Evolutionary conservation across 805 yeast genomes (phyloP).

Genomic region (Ogataea paraovalis): DNA sequence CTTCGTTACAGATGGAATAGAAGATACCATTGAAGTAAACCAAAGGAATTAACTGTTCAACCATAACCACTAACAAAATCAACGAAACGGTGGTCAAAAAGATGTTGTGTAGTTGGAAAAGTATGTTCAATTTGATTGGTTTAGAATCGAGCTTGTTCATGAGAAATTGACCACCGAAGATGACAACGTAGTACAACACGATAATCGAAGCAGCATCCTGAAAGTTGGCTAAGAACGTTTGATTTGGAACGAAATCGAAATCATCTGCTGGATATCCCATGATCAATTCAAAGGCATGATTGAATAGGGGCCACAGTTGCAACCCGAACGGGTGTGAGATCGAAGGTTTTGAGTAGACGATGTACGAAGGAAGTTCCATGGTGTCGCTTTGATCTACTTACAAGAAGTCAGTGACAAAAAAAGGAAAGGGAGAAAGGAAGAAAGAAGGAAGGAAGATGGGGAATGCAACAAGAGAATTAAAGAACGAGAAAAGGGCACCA

Average conservation of each 20-base stretch:
- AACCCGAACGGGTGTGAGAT: conserved; percentile 46
- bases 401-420: neutral
- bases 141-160: conserved; percentile 47
- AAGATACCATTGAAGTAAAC: conserved; percentile 69
- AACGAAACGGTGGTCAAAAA: conserved; percentile 67
- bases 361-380: conserved; percentile 19
- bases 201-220: conserved; percentile 50
- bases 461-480: too few species aligned
- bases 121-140: conserved; percentile 66
- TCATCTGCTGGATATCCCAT: conserved; percentile 59
- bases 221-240: conserved; percentile 65
- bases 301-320: conserved; percentile 67
- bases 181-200: conserved; percentile 66
- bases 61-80: conserved; percentile 57
- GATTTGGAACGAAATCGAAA: conserved; percentile 62
- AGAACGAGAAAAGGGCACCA: too few species aligned
- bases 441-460: neutral
- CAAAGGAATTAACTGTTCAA: conserved; percentile 86
- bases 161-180: conserved; percentile 79
- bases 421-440: neutral
- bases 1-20: conserved; percentile 73
- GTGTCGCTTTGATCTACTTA: neutral
- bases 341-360: conserved; percentile 26
- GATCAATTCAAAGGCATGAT: conserved; percentile 39
- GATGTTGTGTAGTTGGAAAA: conserved; percentile 86